Conservation (phyloP, 2,329 filamentous ascomycete genomes). For the Thelonectria olida region DNA sequence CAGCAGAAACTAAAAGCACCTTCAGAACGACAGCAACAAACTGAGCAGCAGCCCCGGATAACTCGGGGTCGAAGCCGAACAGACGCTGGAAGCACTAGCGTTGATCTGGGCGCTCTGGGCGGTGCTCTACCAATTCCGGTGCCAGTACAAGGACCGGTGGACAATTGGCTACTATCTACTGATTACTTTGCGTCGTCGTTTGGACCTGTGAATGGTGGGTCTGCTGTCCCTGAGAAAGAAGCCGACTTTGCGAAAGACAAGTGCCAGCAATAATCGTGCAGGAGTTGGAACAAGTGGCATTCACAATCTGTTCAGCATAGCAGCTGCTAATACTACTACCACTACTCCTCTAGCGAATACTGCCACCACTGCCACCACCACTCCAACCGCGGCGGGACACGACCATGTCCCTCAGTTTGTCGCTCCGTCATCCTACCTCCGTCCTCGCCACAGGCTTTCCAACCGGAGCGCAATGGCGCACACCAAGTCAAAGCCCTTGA, state of each 20-base stretch:
- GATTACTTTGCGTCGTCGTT: conserved; percentile 18
- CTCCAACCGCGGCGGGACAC: conserved; percentile 32
- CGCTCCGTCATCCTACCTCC: conserved; percentile 68
- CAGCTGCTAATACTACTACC: not conserved
- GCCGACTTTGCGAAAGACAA: not conserved
- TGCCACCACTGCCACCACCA: not conserved
- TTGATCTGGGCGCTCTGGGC: conserved; percentile 1
- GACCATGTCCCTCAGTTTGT: conserved; percentile 62
- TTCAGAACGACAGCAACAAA: no score
- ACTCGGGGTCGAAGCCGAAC: conserved; percentile 17
- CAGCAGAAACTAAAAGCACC: not conserved
- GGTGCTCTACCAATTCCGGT: conserved; percentile 17
- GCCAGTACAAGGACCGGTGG: conserved; percentile 11
- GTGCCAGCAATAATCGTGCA: not conserved
- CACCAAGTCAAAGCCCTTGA: conserved; percentile 56
- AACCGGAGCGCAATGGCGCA: conserved; percentile 47
- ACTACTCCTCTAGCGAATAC: conserved; percentile 27
- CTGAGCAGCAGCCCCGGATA: not conserved
- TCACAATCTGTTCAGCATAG: no score
- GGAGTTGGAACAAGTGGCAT: no score
- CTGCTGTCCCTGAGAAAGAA: not conserved
- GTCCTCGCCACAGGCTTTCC: conserved; percentile 50
- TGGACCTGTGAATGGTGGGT: not conserved
- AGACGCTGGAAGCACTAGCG: conserved; percentile 5
- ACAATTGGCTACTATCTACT: conserved; percentile 14